Evolutionary conservation across 148 eudicot species (phyloP), one percentile per base, ranked within the genome.

Genomic region (Rhododendron henanense): DNA sequence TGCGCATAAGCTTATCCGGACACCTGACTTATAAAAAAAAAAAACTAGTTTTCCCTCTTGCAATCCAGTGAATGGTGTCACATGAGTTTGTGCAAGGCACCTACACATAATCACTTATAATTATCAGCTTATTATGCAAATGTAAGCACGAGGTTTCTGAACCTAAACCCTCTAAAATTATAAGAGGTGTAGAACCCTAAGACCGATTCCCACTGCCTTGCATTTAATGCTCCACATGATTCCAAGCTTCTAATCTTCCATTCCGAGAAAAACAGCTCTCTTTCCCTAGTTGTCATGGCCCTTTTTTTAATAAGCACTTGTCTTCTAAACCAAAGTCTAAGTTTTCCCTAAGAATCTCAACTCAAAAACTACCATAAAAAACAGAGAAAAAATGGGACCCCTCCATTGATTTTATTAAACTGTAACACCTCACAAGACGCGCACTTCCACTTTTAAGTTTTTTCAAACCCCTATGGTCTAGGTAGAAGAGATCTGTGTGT

Each of bases 181-280:
- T 73, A 86, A 82, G 47, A 86, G 85, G 89, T 88, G 90, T 83
- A 88, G 88, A 90, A 88, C 92, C 92, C 93, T 87, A 94, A 91
- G 89, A 91, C 85, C 86, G 90, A 89, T 88, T 90, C 90, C 81
- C 83, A 85, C 85, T 83, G 86, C 84, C 87, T 88, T 85, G 91
- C 96, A 94, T 92, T 95, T 91, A 93, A 92, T 93, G 98, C 89
- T 88, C 91, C 96, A 94, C 95, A 94, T 94, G 95, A 92, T 92
- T 94, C 96, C 93, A 92, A 93, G 87, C 93, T 92, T 93, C 90
- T 89, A 91, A 93, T 92, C 90, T 92, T 88, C 90, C 88, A 88
- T 91, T 90, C 91, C 95, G 77, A 91, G 92, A 82, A 91, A 91
- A 93, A 90, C 92, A 91, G 86, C 94, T 87, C 94, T 84, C 87